Conservation (phyloP, 139 green algal species). For the Closterium sp. region DNA sequence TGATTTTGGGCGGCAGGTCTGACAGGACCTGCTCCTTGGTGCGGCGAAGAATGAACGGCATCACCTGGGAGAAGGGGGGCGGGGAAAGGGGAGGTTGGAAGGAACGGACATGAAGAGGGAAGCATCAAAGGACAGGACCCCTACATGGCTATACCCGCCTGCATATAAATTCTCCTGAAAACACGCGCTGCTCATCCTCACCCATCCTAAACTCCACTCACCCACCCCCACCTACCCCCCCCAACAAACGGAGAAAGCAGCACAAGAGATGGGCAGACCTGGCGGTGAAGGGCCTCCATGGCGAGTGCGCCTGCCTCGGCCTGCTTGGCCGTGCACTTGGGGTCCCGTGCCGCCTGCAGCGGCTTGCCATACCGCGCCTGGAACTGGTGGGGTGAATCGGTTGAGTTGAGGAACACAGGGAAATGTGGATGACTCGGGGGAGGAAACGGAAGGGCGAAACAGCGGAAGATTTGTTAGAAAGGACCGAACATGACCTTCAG, state of each 20-base stretch:
- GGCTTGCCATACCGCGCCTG: conserved; percentile 78
- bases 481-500: no score
- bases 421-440: no score
- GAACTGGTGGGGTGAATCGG: conserved; percentile 71
- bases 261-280: conserved; percentile 5
- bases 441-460: no score
- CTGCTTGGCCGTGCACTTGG: conserved; percentile 58
- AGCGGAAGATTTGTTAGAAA: no score
- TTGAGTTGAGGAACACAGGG: neutral
- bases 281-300: conserved; percentile 78
- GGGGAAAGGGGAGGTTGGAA: neutral
- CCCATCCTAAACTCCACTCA: neutral
- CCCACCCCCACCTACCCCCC: neutral
- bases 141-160: neutral
- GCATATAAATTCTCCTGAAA: neutral
- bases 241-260: neutral
- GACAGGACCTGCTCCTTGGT: conserved; percentile 95
- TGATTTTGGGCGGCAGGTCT: conserved; percentile 94
- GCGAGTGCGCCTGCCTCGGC: conserved; percentile 70
- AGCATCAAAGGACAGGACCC: no score
- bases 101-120: neutral
- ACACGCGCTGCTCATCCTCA: neutral
- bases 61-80: conserved; percentile 65
- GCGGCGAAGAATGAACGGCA: conserved; percentile 91
- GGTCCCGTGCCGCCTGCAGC: conserved; percentile 53